Conservation (phyloP, 495 filamentous ascomycete species). For the Parathielavia hyrcaniae region DNA sequence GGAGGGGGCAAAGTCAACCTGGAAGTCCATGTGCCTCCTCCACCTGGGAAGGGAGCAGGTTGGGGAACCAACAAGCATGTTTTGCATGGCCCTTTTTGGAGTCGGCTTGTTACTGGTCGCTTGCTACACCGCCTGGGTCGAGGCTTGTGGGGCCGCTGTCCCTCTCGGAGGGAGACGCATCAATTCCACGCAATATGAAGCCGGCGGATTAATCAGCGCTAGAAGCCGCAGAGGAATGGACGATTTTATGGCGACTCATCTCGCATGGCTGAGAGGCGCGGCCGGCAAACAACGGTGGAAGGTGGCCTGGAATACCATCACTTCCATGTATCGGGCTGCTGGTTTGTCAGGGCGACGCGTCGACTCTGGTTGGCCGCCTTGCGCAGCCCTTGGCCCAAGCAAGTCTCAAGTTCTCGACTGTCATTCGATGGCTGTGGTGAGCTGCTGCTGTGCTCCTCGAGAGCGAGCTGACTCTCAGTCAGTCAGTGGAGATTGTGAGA, state of each 20-base stretch:
- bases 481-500: not conserved
- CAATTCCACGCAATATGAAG: conserved; percentile 4
- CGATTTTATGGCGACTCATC: not conserved
- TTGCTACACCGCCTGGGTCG: conserved; percentile 15
- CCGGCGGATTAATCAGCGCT: conserved; percentile 16
- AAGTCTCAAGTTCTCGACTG: not conserved
- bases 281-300: not conserved
- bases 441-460: not conserved
- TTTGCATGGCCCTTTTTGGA: not conserved
- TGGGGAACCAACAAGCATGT: not conserved
- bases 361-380: conserved; percentile 8
- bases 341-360: conserved; percentile 3
- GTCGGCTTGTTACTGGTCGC: conserved; percentile 1
- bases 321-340: not conserved
- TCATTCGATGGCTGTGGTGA: not conserved
- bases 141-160: conserved; percentile 3
- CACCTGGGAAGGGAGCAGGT: not conserved
- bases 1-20: too few species aligned
- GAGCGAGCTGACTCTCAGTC: not conserved
- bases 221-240: conserved; percentile 8
- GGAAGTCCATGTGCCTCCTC: too few species aligned
- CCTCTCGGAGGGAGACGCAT: not conserved
- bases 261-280: not conserved
- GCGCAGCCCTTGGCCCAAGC: not conserved
- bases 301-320: conserved; percentile 1